Evolutionary conservation across 352 stramenopile species (phyloP).

Genomic region (Phytophthora hybrid): DNA sequence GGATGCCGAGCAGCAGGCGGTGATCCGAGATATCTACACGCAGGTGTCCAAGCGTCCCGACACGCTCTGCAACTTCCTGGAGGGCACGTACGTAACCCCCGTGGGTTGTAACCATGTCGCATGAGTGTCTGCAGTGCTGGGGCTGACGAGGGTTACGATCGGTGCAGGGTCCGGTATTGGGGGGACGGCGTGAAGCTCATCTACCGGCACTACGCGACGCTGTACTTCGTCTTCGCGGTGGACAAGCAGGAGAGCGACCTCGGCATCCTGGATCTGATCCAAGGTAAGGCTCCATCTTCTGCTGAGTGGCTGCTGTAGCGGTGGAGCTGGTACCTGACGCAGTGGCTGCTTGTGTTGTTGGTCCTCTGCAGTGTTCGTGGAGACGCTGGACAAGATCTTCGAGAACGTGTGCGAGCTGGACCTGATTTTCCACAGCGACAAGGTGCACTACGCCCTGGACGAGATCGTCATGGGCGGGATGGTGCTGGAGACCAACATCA

Average conservation of each 20-base stretch:
- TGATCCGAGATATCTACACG: conserved; percentile 98
- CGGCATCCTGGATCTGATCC: conserved; percentile 99
- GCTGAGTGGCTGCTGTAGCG: too few relatives aligned
- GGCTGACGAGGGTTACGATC: conserved; percentile 2
- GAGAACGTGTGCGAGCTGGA: conserved; percentile 99
- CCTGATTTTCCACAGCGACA: conserved; percentile 99
- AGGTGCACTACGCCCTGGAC: conserved; percentile 97
- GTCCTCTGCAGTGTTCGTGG: conserved; percentile 87
- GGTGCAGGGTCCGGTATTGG: conserved; percentile 91
- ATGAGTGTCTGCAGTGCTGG: neutral
- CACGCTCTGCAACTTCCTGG: conserved; percentile 99
- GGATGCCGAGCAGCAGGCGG: conserved; percentile 96
- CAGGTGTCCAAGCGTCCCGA: conserved; percentile 98
- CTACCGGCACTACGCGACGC: conserved; percentile 99
- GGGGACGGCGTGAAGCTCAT: conserved; percentile 98
- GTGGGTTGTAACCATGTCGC: neutral
- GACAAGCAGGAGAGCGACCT: conserved; percentile 99
- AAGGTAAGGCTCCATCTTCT: conserved; percentile 66
- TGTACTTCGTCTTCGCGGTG: conserved; percentile 99
- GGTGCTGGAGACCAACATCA: conserved; percentile 99
- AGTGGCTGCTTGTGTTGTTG: conserved; percentile 1
- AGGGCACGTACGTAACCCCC: conserved; percentile 88
- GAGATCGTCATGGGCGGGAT: conserved; percentile 99
- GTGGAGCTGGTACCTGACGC: neutral
- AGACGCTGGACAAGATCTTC: conserved; percentile 99